phyloP scores from a whole-genome alignment of 768 basidiomycete genomes.

The Boletellus sp. region DNA sequence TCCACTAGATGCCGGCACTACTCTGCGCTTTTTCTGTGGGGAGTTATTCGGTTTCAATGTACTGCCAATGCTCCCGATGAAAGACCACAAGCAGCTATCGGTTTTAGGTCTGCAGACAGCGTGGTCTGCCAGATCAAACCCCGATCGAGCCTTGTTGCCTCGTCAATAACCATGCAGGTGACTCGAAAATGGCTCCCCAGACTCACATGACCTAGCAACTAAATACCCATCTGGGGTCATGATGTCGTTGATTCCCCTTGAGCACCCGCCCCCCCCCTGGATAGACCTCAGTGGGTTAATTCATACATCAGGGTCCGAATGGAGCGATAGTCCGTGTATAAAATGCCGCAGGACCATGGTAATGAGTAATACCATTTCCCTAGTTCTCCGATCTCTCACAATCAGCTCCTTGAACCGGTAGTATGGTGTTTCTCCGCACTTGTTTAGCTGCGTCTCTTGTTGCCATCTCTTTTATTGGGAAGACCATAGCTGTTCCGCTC shows the following conservation, averaged over 20 bases:
- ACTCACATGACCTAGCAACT: not conserved
- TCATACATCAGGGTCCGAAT: not conserved
- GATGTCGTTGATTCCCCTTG: not conserved
- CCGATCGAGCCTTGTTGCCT: not conserved
- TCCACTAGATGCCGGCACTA: not conserved
- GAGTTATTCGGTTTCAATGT: not conserved
- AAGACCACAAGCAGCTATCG: not conserved
- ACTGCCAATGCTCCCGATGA: not conserved
- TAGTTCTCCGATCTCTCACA: not conserved
- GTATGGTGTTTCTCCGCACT: slow-evolving; percentile 5
- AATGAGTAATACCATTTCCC: not conserved
- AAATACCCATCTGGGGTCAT: not conserved
- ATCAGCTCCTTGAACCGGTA: not conserved
- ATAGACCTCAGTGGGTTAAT: not conserved
- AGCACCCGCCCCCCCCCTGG: not conserved
- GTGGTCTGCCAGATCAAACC: not conserved
- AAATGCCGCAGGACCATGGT: not conserved
- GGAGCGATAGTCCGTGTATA: not conserved
- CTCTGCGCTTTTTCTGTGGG: not conserved
- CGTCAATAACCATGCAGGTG: not conserved
- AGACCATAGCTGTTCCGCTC: slow-evolving; percentile 6
- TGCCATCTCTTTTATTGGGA: slow-evolving; percentile 1
- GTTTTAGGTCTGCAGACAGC: not conserved
- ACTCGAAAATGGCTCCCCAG: not conserved
- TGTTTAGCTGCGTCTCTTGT: not conserved